Conservation (phyloP, 768 basidiomycete genomes). For the Leccinellum luteum region DNA sequence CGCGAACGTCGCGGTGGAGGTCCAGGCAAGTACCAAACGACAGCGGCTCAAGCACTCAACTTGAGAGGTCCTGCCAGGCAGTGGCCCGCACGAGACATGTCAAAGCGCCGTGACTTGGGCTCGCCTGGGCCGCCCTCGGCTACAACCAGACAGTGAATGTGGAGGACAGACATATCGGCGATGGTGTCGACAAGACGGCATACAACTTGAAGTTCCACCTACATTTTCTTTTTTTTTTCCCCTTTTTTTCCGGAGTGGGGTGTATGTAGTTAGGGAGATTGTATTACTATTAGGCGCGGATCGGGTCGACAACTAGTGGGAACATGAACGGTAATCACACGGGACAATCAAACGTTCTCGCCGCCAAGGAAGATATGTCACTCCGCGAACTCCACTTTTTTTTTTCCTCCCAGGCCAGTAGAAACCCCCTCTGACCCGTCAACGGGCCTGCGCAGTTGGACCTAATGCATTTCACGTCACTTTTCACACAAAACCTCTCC, state of each 20-base stretch:
- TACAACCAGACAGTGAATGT: not conserved
- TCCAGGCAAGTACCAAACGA: not conserved
- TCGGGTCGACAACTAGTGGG: conserved; percentile 2
- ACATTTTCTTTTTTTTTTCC: not conserved
- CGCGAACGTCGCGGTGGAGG: conserved; percentile 3
- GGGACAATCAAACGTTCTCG: not conserved
- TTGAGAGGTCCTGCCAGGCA: not conserved
- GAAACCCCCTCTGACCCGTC: not conserved
- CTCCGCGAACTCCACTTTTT: not conserved
- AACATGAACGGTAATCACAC: conserved; percentile 1
- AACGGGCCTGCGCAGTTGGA: not conserved
- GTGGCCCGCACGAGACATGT: not conserved
- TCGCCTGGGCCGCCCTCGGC: not conserved
- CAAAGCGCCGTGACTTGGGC: not conserved
- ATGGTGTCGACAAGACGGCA: not conserved
- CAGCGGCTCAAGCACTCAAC: not conserved
- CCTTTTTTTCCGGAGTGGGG: not conserved
- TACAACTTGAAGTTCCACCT: conserved; percentile 1
- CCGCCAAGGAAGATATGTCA: conserved; percentile 6
- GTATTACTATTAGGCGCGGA: not conserved
- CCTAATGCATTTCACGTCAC: conserved; percentile 14
- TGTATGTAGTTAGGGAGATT: not conserved
- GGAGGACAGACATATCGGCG: not conserved
- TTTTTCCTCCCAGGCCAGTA: conserved; percentile 10
- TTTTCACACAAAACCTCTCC: conserved; percentile 19